Conservation (phyloP, 257 asterid species). For the Solanum chmielewskii region DNA sequence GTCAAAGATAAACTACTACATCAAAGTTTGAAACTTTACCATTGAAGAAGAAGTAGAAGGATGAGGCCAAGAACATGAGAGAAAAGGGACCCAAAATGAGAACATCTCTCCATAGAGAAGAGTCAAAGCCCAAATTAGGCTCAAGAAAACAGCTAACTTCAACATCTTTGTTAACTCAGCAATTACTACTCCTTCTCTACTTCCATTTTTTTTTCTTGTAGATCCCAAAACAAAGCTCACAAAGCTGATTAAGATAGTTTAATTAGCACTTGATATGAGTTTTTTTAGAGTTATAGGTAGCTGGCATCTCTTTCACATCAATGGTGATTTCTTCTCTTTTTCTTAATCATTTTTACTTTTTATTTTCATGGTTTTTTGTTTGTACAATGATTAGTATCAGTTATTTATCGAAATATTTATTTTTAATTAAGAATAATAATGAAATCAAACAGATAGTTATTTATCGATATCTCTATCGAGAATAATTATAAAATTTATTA, state of each 20-base stretch:
- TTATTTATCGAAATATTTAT: too few species aligned
- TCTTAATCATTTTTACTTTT: neutral
- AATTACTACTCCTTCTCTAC: neutral
- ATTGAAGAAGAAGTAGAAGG: slow-evolving; percentile 11
- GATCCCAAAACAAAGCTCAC: neutral
- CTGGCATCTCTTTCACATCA: neutral
- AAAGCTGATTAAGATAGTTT: neutral
- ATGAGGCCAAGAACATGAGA: slow-evolving; percentile 86
- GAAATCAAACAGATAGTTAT: rapidly evolving
- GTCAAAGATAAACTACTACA: neutral
- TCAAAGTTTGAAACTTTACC: neutral
- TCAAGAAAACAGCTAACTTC: slow-evolving; percentile 48
- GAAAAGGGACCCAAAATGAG: slow-evolving; percentile 63
- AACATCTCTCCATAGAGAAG: slow-evolving; percentile 91
- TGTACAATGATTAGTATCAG: neutral
- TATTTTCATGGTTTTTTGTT: neutral
- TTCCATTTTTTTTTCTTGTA: neutral
- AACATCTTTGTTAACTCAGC: slow-evolving; percentile 3
- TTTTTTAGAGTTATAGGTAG: neutral
- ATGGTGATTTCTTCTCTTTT: neutral
- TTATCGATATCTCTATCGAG: too few species aligned
- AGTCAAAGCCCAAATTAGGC: slow-evolving; percentile 59
- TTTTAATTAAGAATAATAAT: too few species aligned
- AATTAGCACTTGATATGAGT: neutral
- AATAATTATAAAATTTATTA: too few species aligned